Evolutionary conservation across 805 yeast genomes (phyloP).

Genomic region (Komagataella pastoris): DNA sequence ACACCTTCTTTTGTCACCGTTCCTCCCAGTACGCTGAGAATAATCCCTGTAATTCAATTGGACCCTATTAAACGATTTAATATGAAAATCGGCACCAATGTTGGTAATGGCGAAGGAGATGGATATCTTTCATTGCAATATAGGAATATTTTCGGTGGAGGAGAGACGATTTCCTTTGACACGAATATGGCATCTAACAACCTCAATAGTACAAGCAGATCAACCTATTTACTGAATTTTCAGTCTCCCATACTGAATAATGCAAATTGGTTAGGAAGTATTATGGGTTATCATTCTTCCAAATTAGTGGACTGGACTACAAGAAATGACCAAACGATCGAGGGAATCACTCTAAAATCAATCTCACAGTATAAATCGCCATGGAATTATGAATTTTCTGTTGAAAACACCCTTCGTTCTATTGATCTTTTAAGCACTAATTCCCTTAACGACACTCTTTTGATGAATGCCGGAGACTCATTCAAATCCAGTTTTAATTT

Average conservation of each 20-base stretch:
- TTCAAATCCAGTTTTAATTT: slow-evolving; percentile 30
- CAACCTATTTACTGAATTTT: slow-evolving; percentile 34
- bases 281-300: slow-evolving; percentile 26
- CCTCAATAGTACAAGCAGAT: slow-evolving; percentile 33
- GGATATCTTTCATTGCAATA: slow-evolving; percentile 74
- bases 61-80: slow-evolving; percentile 56
- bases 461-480: slow-evolving; percentile 28
- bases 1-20: slow-evolving; percentile 6
- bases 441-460: slow-evolving; percentile 13
- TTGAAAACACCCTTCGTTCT: slow-evolving; percentile 30
- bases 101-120: slow-evolving; percentile 95
- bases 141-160: slow-evolving; percentile 45
- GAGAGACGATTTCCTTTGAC: slow-evolving; percentile 35
- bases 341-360: slow-evolving; percentile 28
- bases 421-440: slow-evolving; percentile 13
- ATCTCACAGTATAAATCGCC: slow-evolving; percentile 20
- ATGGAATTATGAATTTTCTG: slow-evolving; percentile 34
- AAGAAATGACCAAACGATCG: slow-evolving; percentile 25
- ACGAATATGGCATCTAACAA: slow-evolving; percentile 26
- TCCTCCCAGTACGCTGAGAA: slow-evolving; percentile 9
- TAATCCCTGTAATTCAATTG: slow-evolving; percentile 16
- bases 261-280: slow-evolving; percentile 25
- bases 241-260: slow-evolving; percentile 30
- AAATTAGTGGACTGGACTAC: slow-evolving; percentile 34
- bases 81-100: slow-evolving; percentile 88